phyloP scores from a whole-genome alignment of 2,329 filamentous ascomycete genomes.

The Aureobasidium mangrovei region DNA sequence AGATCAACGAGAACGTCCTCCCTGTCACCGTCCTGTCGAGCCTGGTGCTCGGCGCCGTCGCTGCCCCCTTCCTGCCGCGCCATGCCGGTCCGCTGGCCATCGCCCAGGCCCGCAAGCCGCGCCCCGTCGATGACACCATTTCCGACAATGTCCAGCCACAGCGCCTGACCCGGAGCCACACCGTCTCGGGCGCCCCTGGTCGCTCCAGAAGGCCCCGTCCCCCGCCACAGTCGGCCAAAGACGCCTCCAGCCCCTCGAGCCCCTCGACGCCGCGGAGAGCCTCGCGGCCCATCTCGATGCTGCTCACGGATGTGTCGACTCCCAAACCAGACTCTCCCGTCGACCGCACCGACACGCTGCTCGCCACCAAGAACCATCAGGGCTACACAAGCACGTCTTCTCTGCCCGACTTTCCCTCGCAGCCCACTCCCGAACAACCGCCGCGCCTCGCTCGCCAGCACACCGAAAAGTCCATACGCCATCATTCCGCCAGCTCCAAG shows the following conservation, averaged over 20 bases:
- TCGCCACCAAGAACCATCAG: constrained; percentile 22
- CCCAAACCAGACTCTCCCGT: background rate
- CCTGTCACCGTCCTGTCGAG: constrained; percentile 75
- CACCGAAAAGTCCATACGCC: constrained; percentile 27
- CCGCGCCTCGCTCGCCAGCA: constrained; percentile 22
- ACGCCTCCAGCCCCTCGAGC: background rate
- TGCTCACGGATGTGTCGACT: background rate
- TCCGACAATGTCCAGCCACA: constrained; percentile 48
- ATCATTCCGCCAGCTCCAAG: constrained; percentile 52
- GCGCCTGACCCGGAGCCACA: constrained; percentile 60
- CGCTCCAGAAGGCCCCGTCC: constrained; percentile 36
- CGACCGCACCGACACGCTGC: constrained; percentile 19
- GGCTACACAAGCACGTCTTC: constrained; percentile 27
- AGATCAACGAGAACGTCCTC: constrained; percentile 72
- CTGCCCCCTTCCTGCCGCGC: constrained; percentile 63
- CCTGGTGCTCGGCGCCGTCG: constrained; percentile 68
- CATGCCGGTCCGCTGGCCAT: constrained; percentile 75
- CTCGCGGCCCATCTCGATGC: constrained; percentile 4
- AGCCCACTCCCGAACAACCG: constrained; percentile 13
- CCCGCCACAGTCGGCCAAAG: constrained; percentile 16
- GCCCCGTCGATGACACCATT: constrained; percentile 53
- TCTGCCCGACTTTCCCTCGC: constrained; percentile 24
- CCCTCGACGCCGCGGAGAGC: constrained; percentile 1
- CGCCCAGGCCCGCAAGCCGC: constrained; percentile 69
- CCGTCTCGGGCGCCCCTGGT: constrained; percentile 45